These are phyloP conservation scores for Theobroma grandiflorum DNA, from an alignment of 441 rosid genomes.

Conservation along the genomic window DNA sequence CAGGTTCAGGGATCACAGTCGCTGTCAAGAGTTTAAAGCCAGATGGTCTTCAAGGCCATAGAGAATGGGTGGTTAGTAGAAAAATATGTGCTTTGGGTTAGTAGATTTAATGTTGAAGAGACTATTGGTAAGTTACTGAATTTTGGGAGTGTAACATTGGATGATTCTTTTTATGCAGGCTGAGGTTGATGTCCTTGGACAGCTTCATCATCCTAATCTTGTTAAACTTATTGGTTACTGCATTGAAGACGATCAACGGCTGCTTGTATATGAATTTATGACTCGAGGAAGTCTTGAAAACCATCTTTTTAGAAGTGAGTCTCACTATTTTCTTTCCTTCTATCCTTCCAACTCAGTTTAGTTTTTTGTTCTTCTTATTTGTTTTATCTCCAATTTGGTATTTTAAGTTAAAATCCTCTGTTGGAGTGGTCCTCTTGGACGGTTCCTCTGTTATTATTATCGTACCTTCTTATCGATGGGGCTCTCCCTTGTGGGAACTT, in stretches of 20 bases:
- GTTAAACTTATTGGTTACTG: conserved; percentile 64
- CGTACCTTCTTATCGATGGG: background rate
- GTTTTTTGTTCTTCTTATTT: background rate
- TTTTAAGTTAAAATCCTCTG: background rate
- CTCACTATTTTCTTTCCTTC: background rate
- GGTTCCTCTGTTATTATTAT: background rate
- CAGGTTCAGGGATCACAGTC: conserved; percentile 59
- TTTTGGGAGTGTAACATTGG: conserved; percentile 17
- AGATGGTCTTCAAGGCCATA: conserved; percentile 64
- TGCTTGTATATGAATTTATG: conserved; percentile 63
- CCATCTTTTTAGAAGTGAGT: conserved; percentile 65
- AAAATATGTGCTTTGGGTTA: conserved; percentile 42
- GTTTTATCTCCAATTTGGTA: background rate
- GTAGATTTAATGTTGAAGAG: conserved; percentile 32
- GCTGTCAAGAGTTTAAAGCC: conserved; percentile 64
- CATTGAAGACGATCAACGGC: conserved; percentile 55
- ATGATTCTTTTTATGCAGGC: conserved; percentile 44
- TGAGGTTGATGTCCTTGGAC: conserved; percentile 61
- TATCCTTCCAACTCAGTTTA: background rate
- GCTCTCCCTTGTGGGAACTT: background rate
- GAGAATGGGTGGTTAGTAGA: conserved; percentile 61
- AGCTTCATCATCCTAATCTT: conserved; percentile 65
- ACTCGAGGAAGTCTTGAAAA: conserved; percentile 65
- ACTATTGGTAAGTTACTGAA: conserved; percentile 17
- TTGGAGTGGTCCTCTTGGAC: background rate